Evolutionary conservation across 2,329 filamentous ascomycete species (phyloP), one percentile per base, ranked within the genome.

Genomic region (Claviceps spartinae): DNA sequence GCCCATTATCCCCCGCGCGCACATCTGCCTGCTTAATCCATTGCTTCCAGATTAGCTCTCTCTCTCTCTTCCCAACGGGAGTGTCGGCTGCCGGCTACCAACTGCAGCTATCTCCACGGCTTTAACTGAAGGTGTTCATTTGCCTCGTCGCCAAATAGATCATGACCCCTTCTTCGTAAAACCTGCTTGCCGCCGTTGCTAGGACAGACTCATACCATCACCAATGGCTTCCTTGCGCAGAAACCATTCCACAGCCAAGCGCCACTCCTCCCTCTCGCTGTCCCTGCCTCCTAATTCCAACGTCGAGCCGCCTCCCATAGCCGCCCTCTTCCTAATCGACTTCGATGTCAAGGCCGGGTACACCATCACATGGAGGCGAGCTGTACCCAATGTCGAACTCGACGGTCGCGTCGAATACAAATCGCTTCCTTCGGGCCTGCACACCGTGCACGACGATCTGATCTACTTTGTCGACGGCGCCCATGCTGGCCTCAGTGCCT

Each of bases 371-470:
- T 97, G 93, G 93, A 88, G 94, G 67, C 82, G 80, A 58, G 80
- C 84, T 13, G 69, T 81, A 1, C 74, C 81, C 14, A 82, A 80
- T 48, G 76, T 91, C 69, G 75, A 79, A 67, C 78, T 97, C 48
- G 87, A 95, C 59, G 88, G 88, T 52, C 82, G 86, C 24, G 88
- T 96, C 62, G 93, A 98, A 69, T 98, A 89, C 77, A 97, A 96
- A 70, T 94, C 88, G 55, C 77, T 98, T 47, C 93, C 93, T 2
- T 97, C 91, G 0, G 93, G 93, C 24, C 69, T 96, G 48, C 93
- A 98, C 69, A 86, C 88, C 53, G 88, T 97, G 20, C 75, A 83
- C 36, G 82, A 90, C 58, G 93, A 98, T 67, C 74, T 97, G 49
- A 87, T 89, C 62, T 98, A 97, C 72, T 98, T 97, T 66, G 83